Evolutionary conservation across 495 filamentous ascomycete species (phyloP), one percentile per base, ranked within the genome.

Genomic region (Parachaetomium inaequale): DNA sequence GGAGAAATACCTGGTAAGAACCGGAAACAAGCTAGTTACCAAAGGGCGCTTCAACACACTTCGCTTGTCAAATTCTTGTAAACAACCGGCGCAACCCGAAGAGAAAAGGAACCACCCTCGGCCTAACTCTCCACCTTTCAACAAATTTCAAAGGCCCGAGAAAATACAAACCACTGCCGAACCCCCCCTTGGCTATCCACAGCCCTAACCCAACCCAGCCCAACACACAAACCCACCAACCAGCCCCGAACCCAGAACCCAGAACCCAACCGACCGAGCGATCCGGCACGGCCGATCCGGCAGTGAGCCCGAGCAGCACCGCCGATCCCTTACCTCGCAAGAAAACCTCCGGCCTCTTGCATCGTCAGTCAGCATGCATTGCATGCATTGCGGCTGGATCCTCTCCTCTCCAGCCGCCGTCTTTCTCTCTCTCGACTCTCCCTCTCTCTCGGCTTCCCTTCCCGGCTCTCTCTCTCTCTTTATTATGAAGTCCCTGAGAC

Each of bases 281-380:
- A 40, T 40, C 36, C 36, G 36, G 12, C 14, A 15, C 36, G 11
- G 46, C 25, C 46, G 46, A 49, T 28, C 45, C 45, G 21, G 45
- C 42, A n/a, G n/a, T 19, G 42, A 19, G 4, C 42, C 45, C 45
- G 45, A 49, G 15, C 23, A 4, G 8, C 1, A 47, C 15, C 46
- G 46, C 21, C 46, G 46, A 49, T 49, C 46, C 23, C 46, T 49
- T 26, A 23, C 46, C 46, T 49, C 25, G 12, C 46, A 49, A 49
- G 45, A 7, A 8, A 43, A 40, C 3, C 38, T 4, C 40, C 40
- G 4, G n/a, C 40, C 40, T 26, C 25, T 14, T 1, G 8, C 46
- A 28, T 11, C 46, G 12, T 49, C 21, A 25, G 21, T 23, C 45
- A 26, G 21, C 15, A 14, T 23, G n/a, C n/a, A n/a, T n/a, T n/a